Evolutionary conservation across 202 grass and related monocot genomes (phyloP), one percentile per base, ranked within the genome.

Genomic region (Bolboschoenoplectus hybrid): DNA sequence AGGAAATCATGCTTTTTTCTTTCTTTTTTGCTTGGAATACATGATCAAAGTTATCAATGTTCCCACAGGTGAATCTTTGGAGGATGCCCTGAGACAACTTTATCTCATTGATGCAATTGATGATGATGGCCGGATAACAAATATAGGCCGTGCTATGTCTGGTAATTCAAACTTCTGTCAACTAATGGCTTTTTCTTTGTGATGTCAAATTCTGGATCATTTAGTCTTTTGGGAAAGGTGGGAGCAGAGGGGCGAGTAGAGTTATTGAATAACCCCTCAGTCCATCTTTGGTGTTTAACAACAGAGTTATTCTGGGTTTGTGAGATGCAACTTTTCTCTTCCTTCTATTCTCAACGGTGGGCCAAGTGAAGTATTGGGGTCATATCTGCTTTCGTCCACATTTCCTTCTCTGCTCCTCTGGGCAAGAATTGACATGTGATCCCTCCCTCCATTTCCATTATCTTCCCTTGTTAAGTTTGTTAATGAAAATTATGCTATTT

Each of bases 61-160:
- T 87, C 77, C 39, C 86, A 67, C 91, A 95, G 95, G 91, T 86
- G 95, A 98, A 90, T 98, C 93, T 57, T 86, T 98, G 77, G 95
- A 95, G 92, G 95, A 98, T 92, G 95, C 95, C 82, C 88, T 98
- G 81, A 92, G 95, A 86, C 95, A 98, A 83, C 87, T 98, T 85
- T 95, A 93, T 69, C 93, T 98, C 57, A 95, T 98, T 73, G 93
- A 98, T 84, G 95, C 93, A 92, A 98, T 98, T 79, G 95, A 95
- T 93, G 93, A 95, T 86, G 93, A 92, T 80, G 95, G 95, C 64
- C 65, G 85, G 13, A 98, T 93, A 93, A 98, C 95, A 74, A 89
- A 89, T 78, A 67, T 89, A 85, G 95, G 95, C 55, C 90, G 88
- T 73, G 85, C 84, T 74, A 97, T 97, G 93, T 88, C 95, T 87